Evolutionary conservation across 139 green algal species (phyloP).

Genomic region (Volvox africanus): DNA sequence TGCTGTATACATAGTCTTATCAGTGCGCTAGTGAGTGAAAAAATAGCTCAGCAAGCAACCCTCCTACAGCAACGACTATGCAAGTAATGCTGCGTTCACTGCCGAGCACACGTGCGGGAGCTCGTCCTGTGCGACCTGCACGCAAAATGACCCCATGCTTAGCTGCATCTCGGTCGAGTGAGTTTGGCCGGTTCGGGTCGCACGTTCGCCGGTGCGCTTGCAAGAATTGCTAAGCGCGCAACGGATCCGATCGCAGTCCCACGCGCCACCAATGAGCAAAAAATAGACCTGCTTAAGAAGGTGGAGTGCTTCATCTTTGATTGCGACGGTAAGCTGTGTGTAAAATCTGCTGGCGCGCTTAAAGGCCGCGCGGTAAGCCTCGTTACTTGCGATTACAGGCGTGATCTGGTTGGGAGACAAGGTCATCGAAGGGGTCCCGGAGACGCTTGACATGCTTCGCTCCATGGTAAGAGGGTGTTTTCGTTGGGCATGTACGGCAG

Average conservation of each 20-base stretch:
- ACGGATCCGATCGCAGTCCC: slow-evolving; percentile 8
- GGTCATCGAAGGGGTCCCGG: slow-evolving; percentile 96
- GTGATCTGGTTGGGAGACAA: slow-evolving; percentile 98
- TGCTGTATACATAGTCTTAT: not conserved
- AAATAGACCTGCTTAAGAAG: slow-evolving; percentile 85
- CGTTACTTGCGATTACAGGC: slow-evolving; percentile 57
- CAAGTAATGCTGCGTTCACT: not conserved
- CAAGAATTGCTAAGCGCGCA: not conserved
- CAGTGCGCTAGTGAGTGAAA: not conserved
- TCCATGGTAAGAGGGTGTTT: slow-evolving; percentile 68
- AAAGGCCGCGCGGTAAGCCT: not conserved
- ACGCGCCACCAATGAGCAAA: slow-evolving; percentile 75
- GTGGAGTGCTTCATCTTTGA: slow-evolving; percentile 99
- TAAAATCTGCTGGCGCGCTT: no score
- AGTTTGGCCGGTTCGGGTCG: not conserved
- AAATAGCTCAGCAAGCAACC: not conserved
- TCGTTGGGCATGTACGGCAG: not conserved
- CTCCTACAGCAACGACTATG: slow-evolving; percentile 33
- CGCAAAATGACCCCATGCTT: slow-evolving; percentile 8
- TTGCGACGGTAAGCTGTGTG: slow-evolving; percentile 90
- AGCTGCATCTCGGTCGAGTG: slow-evolving; percentile 17
- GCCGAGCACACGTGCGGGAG: not conserved
- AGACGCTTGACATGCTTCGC: slow-evolving; percentile 95
- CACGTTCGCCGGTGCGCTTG: not conserved
- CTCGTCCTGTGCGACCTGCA: slow-evolving; percentile 17